phyloP scores from a whole-genome alignment of 2,329 filamentous ascomycete genomes.

The Cryoendolithus antarcticus region DNA sequence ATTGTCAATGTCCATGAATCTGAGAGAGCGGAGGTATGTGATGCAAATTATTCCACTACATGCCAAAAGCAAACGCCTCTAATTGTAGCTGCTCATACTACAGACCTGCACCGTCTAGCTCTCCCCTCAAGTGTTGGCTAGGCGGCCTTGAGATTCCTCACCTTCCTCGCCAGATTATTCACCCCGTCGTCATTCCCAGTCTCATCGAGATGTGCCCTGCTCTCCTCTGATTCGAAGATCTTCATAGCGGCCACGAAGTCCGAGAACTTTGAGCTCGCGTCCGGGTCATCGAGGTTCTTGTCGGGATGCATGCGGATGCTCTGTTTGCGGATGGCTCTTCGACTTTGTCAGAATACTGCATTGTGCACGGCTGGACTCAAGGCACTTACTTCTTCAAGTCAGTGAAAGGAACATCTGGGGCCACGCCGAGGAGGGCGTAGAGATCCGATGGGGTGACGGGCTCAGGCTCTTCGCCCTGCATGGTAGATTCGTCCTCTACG shows the following conservation, averaged over 20 bases:
- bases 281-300: constrained; percentile 6
- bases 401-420: not conserved
- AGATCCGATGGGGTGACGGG: not conserved
- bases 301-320: constrained; percentile 7
- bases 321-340: constrained; percentile 7
- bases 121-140: too few relatives aligned
- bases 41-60: too few relatives aligned
- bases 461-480: too few relatives aligned
- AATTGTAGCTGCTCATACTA: too few relatives aligned
- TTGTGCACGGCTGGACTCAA: too few relatives aligned
- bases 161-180: not conserved
- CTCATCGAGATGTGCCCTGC: constrained; percentile 6
- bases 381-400: constrained; percentile 1
- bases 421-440: constrained; percentile 2
- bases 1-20: too few relatives aligned
- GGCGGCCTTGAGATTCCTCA: too few relatives aligned
- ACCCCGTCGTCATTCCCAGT: constrained; percentile 4
- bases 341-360: not conserved
- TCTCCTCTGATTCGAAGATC: constrained; percentile 7
- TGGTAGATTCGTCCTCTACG: too few relatives aligned
- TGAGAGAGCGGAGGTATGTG: too few relatives aligned
- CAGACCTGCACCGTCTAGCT: too few relatives aligned
- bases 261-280: constrained; percentile 7
- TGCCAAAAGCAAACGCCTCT: too few relatives aligned
- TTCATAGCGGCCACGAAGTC: constrained; percentile 6